A percentile compares a stretch with the other conserved stretches of the same genome.
Evolutionary conservation across 2,329 filamentous ascomycete species (phyloP).

Genomic region (Aspergillus tanneri): DNA sequence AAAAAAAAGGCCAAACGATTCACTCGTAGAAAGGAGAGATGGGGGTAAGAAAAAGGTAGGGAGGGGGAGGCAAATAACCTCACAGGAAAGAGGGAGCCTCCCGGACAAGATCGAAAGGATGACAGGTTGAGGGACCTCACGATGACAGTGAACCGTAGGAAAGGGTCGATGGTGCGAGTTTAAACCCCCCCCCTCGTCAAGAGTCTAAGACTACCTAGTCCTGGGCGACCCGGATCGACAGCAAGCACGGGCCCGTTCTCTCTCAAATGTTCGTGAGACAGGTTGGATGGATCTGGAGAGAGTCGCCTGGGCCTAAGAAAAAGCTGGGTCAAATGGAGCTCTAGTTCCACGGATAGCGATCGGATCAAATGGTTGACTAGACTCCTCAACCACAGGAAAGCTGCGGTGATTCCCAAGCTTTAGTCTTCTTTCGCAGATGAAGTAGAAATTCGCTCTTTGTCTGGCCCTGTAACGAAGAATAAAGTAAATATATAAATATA

Average conservation of each 20-base stretch:
- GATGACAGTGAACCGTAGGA: constrained; percentile 21
- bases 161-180: constrained; percentile 22
- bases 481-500: constrained; percentile 5
- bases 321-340: constrained; percentile 23
- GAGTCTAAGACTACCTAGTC: constrained; percentile 31
- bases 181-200: constrained; percentile 18
- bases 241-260: constrained; percentile 24
- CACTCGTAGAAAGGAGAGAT: neutral
- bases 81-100: constrained; percentile 8
- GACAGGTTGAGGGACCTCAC: constrained; percentile 23
- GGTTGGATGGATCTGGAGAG: constrained; percentile 22
- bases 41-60: constrained; percentile 8
- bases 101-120: constrained; percentile 15
- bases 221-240: constrained; percentile 28
- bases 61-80: constrained; percentile 22
- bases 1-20: constrained; percentile 1
- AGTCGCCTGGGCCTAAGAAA: constrained; percentile 15
- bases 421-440: constrained; percentile 15
- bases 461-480: constrained; percentile 7
- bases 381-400: constrained; percentile 22
- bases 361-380: constrained; percentile 20
- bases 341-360: constrained; percentile 30
- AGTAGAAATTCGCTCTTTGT: no score
- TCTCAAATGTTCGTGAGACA: constrained; percentile 9
- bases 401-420: constrained; percentile 33